phyloP scores from a whole-genome alignment of 805 yeast species.

The Torulaspora gathmanii region DNA sequence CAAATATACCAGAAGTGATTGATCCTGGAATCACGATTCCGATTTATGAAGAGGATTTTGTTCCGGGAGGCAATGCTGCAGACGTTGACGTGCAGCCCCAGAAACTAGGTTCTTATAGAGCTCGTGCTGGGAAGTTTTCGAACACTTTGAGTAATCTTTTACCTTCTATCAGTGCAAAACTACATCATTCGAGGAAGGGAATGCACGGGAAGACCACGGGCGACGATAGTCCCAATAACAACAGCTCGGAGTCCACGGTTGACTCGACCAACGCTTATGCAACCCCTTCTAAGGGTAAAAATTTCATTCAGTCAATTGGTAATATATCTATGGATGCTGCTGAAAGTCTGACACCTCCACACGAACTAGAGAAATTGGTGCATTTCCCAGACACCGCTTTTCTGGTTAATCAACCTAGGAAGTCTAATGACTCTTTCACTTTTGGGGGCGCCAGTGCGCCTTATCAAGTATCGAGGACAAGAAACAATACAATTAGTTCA shows the following conservation, averaged over 20 bases:
- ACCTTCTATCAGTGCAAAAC: conserved; percentile 36
- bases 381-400: conserved; percentile 30
- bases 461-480: conserved; percentile 30
- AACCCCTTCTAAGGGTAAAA: conserved; percentile 15
- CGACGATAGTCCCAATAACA: conserved; percentile 12
- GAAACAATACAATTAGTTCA: conserved; percentile 35
- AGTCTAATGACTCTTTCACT: conserved; percentile 32
- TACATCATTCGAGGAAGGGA: conserved; percentile 28
- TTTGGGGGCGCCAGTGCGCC: conserved; percentile 16
- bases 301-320: conserved; percentile 17
- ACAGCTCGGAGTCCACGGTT: conserved; percentile 18
- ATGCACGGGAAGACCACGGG: conserved; percentile 9
- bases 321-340: conserved; percentile 18
- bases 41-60: conserved; percentile 31
- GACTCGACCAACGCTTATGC: conserved; percentile 12
- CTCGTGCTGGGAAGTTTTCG: conserved; percentile 35
- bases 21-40: conserved; percentile 36
- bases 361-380: conserved; percentile 24
- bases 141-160: conserved; percentile 34
- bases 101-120: conserved; percentile 34
- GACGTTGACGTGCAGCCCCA: conserved; percentile 22
- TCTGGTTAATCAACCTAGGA: conserved; percentile 25
- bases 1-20: conserved; percentile 31
- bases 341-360: conserved; percentile 30
- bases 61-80: conserved; percentile 5